Conservation (phyloP, 805 yeast species). For the Zygosaccharomyces gambellarensis region DNA sequence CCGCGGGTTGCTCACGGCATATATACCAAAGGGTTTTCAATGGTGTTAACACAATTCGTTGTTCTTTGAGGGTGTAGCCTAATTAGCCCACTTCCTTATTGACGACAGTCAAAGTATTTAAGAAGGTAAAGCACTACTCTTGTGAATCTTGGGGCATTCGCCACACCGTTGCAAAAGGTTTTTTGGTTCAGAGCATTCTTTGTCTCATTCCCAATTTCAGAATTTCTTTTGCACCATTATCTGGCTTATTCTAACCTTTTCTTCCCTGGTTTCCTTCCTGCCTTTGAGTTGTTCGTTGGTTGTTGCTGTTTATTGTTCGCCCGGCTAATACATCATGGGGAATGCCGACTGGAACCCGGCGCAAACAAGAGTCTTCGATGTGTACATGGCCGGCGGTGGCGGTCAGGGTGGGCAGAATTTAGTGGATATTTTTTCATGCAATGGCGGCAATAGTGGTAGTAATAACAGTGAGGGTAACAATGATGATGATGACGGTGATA, state of each 20-base stretch:
- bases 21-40: neutral
- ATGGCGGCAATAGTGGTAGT: neutral
- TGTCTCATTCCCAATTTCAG: neutral
- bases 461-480: neutral
- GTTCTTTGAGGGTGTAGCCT: neutral
- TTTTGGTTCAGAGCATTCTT: neutral
- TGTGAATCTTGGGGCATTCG: conserved; percentile 3
- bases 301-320: neutral
- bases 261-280: neutral
- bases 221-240: neutral
- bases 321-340: conserved; percentile 2
- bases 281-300: neutral
- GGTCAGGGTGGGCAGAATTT: conserved; percentile 16
- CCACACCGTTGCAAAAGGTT: neutral
- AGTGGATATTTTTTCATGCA: conserved; percentile 23
- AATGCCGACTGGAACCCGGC: conserved; percentile 20
- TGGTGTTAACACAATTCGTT: neutral
- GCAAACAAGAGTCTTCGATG: conserved; percentile 26
- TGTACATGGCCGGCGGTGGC: conserved; percentile 20
- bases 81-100: neutral
- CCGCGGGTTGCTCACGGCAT: neutral
- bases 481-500: neutral
- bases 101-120: conserved; percentile 1
- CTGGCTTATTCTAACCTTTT: neutral
- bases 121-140: neutral